Evolutionary conservation across 106 monocot species (phyloP).

Genomic region (Allium cepa): DNA sequence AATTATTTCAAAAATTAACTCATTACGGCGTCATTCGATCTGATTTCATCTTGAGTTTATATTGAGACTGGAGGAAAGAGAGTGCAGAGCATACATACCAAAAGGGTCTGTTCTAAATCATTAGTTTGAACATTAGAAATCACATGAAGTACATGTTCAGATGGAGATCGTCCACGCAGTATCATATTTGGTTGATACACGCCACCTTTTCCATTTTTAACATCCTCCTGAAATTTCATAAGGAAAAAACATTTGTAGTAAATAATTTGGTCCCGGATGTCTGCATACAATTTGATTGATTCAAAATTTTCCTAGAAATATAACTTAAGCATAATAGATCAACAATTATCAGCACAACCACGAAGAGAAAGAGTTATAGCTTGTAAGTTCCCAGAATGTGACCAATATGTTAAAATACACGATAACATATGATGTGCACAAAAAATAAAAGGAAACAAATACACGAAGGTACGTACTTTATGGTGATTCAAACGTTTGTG

Average conservation of each 20-base stretch:
- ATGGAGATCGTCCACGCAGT: constrained; percentile 66
- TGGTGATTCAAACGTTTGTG: constrained; percentile 58
- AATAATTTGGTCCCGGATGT: no score
- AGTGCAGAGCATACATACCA: constrained; percentile 34
- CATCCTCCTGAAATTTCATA: constrained; percentile 42
- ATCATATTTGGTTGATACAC: constrained; percentile 64
- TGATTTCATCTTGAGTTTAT: no score
- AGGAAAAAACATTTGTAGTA: neutral
- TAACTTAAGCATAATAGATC: no score
- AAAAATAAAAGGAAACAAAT: neutral
- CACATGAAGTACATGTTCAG: constrained; percentile 71
- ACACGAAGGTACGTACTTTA: constrained; percentile 30
- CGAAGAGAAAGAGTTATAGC: no score
- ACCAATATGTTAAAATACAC: no score
- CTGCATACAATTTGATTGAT: no score
- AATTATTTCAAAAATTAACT: no score
- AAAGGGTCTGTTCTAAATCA: constrained; percentile 83
- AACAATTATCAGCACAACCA: no score
- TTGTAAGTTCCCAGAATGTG: no score
- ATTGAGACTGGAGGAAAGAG: no score
- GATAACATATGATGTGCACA: neutral
- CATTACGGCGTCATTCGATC: no score
- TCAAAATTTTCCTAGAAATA: no score
- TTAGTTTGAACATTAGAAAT: constrained; percentile 66
- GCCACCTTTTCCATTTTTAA: constrained; percentile 31